phyloP scores from a whole-genome alignment of 768 basidiomycete species.

The Lactarius akahatsu region DNA sequence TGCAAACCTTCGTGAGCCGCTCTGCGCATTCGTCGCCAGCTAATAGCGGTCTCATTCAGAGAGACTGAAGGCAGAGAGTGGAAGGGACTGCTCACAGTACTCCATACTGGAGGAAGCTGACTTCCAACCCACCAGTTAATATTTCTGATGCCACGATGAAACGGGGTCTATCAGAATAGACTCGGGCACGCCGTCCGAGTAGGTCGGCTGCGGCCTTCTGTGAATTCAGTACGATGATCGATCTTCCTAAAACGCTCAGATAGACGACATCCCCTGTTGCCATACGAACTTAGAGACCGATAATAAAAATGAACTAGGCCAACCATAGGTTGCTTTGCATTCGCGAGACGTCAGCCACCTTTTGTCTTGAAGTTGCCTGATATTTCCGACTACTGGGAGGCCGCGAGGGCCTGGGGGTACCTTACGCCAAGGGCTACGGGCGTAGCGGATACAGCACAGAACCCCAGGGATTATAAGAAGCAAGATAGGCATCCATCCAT shows the following conservation, averaged over 20 bases:
- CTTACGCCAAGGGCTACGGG: slow-evolving; percentile 27
- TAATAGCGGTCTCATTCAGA: slow-evolving; percentile 4
- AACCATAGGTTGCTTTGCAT: slow-evolving; percentile 22
- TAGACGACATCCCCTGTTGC: slow-evolving; percentile 42
- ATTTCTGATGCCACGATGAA: slow-evolving; percentile 28
- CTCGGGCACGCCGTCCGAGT: slow-evolving; percentile 46
- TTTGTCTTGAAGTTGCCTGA: slow-evolving; percentile 23
- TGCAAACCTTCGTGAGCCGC: slow-evolving; percentile 28
- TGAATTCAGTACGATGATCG: slow-evolving; percentile 48
- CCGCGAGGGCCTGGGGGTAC: slow-evolving; percentile 27
- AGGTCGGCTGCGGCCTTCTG: slow-evolving; percentile 45
- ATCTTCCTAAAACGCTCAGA: slow-evolving; percentile 46
- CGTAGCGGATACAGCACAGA: slow-evolving; percentile 11
- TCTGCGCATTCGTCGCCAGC: slow-evolving; percentile 25
- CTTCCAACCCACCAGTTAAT: slow-evolving; percentile 24
- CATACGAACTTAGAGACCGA: slow-evolving; percentile 1
- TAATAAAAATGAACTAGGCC: neutral
- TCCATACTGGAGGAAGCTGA: slow-evolving; percentile 26
- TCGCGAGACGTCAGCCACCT: slow-evolving; percentile 22
- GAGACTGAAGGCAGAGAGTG: neutral
- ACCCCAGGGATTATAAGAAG: slow-evolving; percentile 7
- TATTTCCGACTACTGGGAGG: slow-evolving; percentile 24
- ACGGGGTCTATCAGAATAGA: slow-evolving; percentile 53
- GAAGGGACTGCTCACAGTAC: slow-evolving; percentile 14
- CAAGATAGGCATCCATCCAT: neutral